Evolutionary conservation across 1,139 yeast genomes (phyloP).

Genomic region (Debaryomycetaceae sp.): DNA sequence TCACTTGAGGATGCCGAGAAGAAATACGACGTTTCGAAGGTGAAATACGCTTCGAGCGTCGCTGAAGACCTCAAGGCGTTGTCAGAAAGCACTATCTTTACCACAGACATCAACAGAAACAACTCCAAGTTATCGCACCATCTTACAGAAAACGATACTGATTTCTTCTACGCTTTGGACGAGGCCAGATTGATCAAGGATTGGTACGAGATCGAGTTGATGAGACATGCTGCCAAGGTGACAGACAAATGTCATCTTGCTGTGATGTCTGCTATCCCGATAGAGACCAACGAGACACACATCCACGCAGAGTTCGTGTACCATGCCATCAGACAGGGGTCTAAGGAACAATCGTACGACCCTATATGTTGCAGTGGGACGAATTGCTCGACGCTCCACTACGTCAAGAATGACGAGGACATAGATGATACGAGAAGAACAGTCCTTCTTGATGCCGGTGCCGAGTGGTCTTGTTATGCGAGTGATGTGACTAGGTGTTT

Average conservation of each 20-base stretch:
- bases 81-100: constrained; percentile 23
- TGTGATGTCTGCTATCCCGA: constrained; percentile 89
- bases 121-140: constrained; percentile 25
- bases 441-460: constrained; percentile 91
- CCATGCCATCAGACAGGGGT: constrained; percentile 92
- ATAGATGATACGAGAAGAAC: constrained; percentile 51
- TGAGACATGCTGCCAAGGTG: constrained; percentile 77
- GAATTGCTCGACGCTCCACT: constrained; percentile 87
- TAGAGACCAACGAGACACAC: constrained; percentile 84
- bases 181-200: constrained; percentile 86
- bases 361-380: constrained; percentile 96
- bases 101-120: constrained; percentile 44
- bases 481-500: constrained; percentile 93
- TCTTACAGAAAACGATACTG: constrained; percentile 40
- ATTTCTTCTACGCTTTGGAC: constrained; percentile 72
- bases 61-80: constrained; percentile 21
- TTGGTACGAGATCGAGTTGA: constrained; percentile 67
- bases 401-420: constrained; percentile 76
- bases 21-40: constrained; percentile 78
- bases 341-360: constrained; percentile 83
- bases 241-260: constrained; percentile 87
- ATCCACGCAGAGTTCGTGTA: constrained; percentile 93
- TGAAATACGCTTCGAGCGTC: constrained; percentile 55
- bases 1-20: constrained; percentile 59
- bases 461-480: constrained; percentile 92